Evolutionary conservation across 2,329 filamentous ascomycete genomes (phyloP), one percentile per base, ranked within the genome.

Genomic region (Claviceps africana): DNA sequence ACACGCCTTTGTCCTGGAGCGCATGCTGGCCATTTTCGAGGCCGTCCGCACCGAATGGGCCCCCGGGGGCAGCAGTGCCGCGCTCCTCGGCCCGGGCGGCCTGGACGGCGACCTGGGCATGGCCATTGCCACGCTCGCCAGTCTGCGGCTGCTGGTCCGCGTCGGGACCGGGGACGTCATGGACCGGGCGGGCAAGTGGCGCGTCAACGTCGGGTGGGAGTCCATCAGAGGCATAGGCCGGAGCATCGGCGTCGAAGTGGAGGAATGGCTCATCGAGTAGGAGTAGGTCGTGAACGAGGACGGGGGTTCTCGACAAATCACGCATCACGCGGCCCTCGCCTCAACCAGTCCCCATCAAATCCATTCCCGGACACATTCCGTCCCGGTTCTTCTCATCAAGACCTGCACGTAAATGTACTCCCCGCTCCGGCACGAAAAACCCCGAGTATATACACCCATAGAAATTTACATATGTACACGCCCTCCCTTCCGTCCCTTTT

Each of bases 151-250:
- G 59, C 66, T 93, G 35, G 74, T 86, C 35, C 77, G 81, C 43
- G 82, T 86, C 2, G 82, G 74, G 17, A 67, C 72, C 28, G 70
- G 72, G 10, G 86, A 90, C 66, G 69, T 76, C 28, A 71, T 88
- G 60, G 86, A 91, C 62, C 72, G 80, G 0, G 79, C 79, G 0
- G 81, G 79, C 5, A 83, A 85, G 66, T 93, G 86, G 85, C 79
- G 84, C 61, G 83, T 90, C 10, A 87, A 86, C 58, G 81, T 87
- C 53, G 81, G 82, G 1, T 90, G 85, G 85, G 88, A 93, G 61
- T 81, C 85, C 56, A 79, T 86, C 7, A 72, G 83, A 55, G 77
- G 75, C 3, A 69, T 93, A 56, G 87, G 85, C 30, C 72, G 87
- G 61, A 83, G 79, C 61, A 78, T 93, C 50, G 83, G 84, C 2